Conservation (phyloP, 2,329 filamentous ascomycete species). For the Bipolaris bicolor region DNA sequence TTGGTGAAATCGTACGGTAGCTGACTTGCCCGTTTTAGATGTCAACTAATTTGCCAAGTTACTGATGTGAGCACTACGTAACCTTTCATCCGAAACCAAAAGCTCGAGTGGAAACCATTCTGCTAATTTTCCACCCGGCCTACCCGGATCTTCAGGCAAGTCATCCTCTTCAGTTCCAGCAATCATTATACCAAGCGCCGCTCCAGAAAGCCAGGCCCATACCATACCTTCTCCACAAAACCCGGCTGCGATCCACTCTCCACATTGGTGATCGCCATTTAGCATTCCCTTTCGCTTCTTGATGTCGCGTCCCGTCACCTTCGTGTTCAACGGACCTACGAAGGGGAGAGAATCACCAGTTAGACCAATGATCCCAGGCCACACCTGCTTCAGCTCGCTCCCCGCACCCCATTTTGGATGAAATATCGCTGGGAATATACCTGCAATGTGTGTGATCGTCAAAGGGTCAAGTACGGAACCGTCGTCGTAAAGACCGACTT, state of each 20-base stretch:
- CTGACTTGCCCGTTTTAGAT: too few species aligned
- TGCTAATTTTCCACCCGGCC: conserved; percentile 8
- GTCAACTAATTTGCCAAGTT: background rate
- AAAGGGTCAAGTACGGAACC: conserved; percentile 5
- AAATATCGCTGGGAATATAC: conserved; percentile 17
- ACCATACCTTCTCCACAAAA: conserved; percentile 26
- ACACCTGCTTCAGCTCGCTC: conserved; percentile 49
- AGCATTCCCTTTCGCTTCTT: background rate
- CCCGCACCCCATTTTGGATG: conserved; percentile 18
- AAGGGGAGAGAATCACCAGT: conserved; percentile 59
- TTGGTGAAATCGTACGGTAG: too few species aligned
- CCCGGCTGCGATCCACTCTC: conserved; percentile 38
- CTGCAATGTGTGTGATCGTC: conserved; percentile 15
- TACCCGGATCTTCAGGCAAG: conserved; percentile 1
- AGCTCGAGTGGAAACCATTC: conserved; percentile 11
- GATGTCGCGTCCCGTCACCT: conserved; percentile 26
- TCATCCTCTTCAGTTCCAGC: conserved; percentile 15
- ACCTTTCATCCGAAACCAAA: background rate
- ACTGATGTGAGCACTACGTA: conserved; percentile 1
- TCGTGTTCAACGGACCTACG: conserved; percentile 54
- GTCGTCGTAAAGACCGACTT: conserved; percentile 21
- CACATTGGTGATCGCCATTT: conserved; percentile 35
- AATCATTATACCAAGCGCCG: conserved; percentile 25
- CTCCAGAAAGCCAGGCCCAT: conserved; percentile 24
- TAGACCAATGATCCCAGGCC: conserved; percentile 59